Conservation (phyloP, 805 yeast species). For the Candida glaebosa region DNA sequence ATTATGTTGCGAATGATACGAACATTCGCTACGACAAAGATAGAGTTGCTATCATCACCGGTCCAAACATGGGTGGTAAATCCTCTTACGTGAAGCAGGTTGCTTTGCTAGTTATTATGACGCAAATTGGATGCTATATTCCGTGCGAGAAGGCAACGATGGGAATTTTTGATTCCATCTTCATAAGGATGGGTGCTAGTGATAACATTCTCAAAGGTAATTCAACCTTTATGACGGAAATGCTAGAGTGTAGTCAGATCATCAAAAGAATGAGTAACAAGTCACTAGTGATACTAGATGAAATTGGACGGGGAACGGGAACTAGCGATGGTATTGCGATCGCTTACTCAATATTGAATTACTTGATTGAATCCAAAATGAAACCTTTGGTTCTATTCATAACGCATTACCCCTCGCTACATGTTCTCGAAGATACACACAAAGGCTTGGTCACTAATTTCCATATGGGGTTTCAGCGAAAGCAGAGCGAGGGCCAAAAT, state of each 20-base stretch:
- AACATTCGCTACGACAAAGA: constrained; percentile 43
- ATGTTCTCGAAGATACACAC: constrained; percentile 43
- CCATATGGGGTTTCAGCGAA: constrained; percentile 66
- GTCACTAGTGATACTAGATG: constrained; percentile 68
- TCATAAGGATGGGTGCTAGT: constrained; percentile 82
- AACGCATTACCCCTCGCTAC: constrained; percentile 76
- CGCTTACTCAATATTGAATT: constrained; percentile 67
- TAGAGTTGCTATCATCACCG: constrained; percentile 65
- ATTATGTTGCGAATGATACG: constrained; percentile 67
- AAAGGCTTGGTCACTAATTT: constrained; percentile 48
- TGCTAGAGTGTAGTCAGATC: constrained; percentile 62
- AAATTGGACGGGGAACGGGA: constrained; percentile 79
- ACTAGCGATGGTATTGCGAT: constrained; percentile 74
- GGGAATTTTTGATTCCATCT: constrained; percentile 72
- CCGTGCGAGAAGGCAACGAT: constrained; percentile 62
- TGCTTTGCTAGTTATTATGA: constrained; percentile 67
- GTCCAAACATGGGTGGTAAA: constrained; percentile 90
- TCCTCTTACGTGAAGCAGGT: constrained; percentile 72
- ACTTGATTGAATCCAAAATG: constrained; percentile 39
- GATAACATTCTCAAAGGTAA: constrained; percentile 74
- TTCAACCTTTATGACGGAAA: constrained; percentile 81
- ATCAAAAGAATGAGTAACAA: constrained; percentile 48
- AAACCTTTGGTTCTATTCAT: constrained; percentile 67
- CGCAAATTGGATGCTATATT: constrained; percentile 73
- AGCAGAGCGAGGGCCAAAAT: constrained; percentile 22